Conservation (phyloP, 345 rosid species). For the Dimocarpus longan region DNA sequence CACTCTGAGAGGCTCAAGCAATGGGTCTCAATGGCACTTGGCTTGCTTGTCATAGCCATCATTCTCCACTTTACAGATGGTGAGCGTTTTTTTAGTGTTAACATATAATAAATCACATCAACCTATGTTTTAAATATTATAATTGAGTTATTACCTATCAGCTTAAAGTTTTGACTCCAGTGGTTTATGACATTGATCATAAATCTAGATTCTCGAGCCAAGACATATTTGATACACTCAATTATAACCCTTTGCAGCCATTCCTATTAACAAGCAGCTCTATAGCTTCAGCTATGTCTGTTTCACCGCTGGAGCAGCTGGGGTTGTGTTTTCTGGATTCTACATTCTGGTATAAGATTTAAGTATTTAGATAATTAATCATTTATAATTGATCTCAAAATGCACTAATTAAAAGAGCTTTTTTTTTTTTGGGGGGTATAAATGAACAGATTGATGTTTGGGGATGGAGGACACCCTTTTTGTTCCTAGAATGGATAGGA, state of each 20-base stretch:
- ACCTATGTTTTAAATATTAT: too few species aligned
- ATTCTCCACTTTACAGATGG: conserved; percentile 66
- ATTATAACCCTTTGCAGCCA: conserved; percentile 40
- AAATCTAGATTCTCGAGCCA: neutral
- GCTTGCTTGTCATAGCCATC: conserved; percentile 42
- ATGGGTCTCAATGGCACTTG: conserved; percentile 54
- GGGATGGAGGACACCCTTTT: conserved; percentile 54
- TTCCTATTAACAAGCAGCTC: conserved; percentile 74
- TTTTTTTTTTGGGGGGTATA: neutral
- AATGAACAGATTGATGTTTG: conserved; percentile 56
- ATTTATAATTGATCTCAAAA: neutral
- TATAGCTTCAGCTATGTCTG: conserved; percentile 68
- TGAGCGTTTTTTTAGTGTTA: conserved; percentile 18
- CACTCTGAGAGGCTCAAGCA: conserved; percentile 66
- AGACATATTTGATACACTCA: neutral
- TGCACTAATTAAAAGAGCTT: neutral
- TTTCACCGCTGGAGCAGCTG: conserved; percentile 68
- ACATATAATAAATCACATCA: too few species aligned
- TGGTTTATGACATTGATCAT: neutral
- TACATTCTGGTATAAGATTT: conserved; percentile 47
- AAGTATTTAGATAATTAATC: neutral
- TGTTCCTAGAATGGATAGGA: conserved; percentile 73
- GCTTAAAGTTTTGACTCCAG: too few species aligned
- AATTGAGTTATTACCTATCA: too few species aligned
- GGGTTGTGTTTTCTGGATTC: conserved; percentile 59